Evolutionary conservation across 495 filamentous ascomycete species (phyloP), one percentile per base, ranked within the genome.

Genomic region (Aspergillus diversus): DNA sequence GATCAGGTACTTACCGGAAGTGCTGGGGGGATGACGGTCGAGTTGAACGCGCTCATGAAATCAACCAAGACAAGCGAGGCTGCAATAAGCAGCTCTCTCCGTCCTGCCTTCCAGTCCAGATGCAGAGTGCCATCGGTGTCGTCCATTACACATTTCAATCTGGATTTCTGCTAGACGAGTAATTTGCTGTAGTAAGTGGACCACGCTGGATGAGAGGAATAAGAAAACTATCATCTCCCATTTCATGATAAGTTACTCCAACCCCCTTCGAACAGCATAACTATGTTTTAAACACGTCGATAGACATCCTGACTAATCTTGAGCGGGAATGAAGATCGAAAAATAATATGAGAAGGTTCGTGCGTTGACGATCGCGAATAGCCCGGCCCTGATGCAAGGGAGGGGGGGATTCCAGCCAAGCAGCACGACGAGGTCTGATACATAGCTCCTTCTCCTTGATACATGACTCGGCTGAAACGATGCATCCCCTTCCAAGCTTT

Each of bases 1-100:
- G 21, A 27, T 27, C 21, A 27, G 17, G 17, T 17, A 16, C n/a
- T 50, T 50, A 50, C 47, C 47, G 47, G 47, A 5, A 50, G 47
- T 27, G 47, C 47, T 50, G 47, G 47, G 15, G 47, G 47, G 47
- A 50, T 50, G 7, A 50, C 47, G 9, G 47, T 50, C 47, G 47
- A 50, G 47, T 50, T 50, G 47, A 50, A 50, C 4, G 47, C 47
- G 27, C 47, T 50, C 47, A 50, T 50, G 27, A 50, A 50, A 17
- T 50, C 47, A n/a, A 50, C 47, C n/a, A 50, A 16, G 15, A 50
- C 47, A 0, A 50, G 16, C 21, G 47, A 50, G 47, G 16, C 47
- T 4, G 16, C 47, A 17, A 50, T 50, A n/a, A 50, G 47, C 9
- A 50, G 47, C 21, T 50, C 47, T 9, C 16, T 5, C 5, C 47